phyloP scores from a whole-genome alignment of 352 stramenopile species.

The Phytophthora pseudosyringae region DNA sequence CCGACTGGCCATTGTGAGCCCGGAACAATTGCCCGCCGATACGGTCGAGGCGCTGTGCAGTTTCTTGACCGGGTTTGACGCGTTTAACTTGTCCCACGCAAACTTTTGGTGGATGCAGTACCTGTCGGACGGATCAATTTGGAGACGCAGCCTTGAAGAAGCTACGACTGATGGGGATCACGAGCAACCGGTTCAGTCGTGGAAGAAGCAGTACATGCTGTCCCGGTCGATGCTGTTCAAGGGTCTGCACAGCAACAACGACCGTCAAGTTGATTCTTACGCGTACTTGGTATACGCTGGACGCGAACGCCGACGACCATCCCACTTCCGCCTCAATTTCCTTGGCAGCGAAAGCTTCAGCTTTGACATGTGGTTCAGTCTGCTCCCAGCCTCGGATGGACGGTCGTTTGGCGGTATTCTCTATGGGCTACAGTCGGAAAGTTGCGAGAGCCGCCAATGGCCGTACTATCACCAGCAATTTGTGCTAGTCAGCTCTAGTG shows the following conservation, averaged over 20 bases:
- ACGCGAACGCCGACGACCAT: not conserved
- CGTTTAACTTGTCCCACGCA: conserved; percentile 35
- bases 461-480: conserved; percentile 44
- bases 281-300: conserved; percentile 7
- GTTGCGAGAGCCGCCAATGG: conserved; percentile 20
- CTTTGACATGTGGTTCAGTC: conserved; percentile 37
- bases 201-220: conserved; percentile 23
- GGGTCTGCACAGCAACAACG: conserved; percentile 2
- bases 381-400: conserved; percentile 20
- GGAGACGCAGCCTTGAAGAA: conserved; percentile 2
- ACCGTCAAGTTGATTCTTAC: conserved; percentile 11
- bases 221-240: conserved; percentile 23
- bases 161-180: not conserved
- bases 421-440: conserved; percentile 34
- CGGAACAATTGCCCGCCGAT: conserved; percentile 31
- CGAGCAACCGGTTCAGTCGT: not conserved
- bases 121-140: not conserved
- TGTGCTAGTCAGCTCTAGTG: conserved; percentile 26
- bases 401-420: conserved; percentile 31
- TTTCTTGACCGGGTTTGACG: conserved; percentile 40
- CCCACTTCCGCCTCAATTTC: conserved; percentile 5
- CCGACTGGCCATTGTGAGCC: conserved; percentile 16
- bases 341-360: conserved; percentile 21
- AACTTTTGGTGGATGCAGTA: conserved; percentile 25
- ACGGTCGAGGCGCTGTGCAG: conserved; percentile 23